phyloP scores from a whole-genome alignment of 768 basidiomycete genomes.

The Macrolepiota dolichaula region DNA sequence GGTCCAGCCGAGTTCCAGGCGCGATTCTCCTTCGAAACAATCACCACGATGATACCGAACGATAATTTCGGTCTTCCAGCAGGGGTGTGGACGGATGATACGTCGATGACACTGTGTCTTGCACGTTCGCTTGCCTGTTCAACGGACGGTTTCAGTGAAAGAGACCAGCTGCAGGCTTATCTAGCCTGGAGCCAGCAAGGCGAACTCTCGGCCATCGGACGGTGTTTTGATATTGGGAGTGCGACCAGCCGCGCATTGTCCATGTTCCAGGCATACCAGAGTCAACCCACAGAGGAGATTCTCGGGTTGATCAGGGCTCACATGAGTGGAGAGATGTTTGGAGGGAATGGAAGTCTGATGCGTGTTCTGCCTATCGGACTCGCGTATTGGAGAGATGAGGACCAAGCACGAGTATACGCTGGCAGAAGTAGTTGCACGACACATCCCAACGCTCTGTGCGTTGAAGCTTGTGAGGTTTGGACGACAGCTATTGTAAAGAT shows the following conservation, averaged over 20 bases:
- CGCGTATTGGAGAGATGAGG: slow-evolving; percentile 36
- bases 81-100: slow-evolving; percentile 49
- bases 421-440: slow-evolving; percentile 38
- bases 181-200: slow-evolving; percentile 29
- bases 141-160: slow-evolving; percentile 29
- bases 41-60: slow-evolving; percentile 36
- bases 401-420: slow-evolving; percentile 27
- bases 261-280: slow-evolving; percentile 20
- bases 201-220: slow-evolving; percentile 29
- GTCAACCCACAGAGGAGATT: slow-evolving; percentile 1
- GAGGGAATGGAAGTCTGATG: slow-evolving; percentile 44
- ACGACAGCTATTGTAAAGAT: slow-evolving; percentile 30
- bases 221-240: slow-evolving; percentile 38
- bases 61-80: slow-evolving; percentile 29
- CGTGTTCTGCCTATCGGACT: slow-evolving; percentile 42
- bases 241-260: slow-evolving; percentile 30
- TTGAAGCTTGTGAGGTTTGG: slow-evolving; percentile 41
- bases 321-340: slow-evolving; percentile 23
- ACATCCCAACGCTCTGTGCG: slow-evolving; percentile 38
- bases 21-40: slow-evolving; percentile 34
- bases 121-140: slow-evolving; percentile 29
- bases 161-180: slow-evolving; percentile 32
- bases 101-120: slow-evolving; percentile 43
- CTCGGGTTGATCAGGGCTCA: slow-evolving; percentile 22
- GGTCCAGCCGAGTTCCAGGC: slow-evolving; percentile 38